These are phyloP conservation scores for Russula dissimulans DNA, from an alignment of 768 basidiomycete species.

Conservation along the genomic window DNA sequence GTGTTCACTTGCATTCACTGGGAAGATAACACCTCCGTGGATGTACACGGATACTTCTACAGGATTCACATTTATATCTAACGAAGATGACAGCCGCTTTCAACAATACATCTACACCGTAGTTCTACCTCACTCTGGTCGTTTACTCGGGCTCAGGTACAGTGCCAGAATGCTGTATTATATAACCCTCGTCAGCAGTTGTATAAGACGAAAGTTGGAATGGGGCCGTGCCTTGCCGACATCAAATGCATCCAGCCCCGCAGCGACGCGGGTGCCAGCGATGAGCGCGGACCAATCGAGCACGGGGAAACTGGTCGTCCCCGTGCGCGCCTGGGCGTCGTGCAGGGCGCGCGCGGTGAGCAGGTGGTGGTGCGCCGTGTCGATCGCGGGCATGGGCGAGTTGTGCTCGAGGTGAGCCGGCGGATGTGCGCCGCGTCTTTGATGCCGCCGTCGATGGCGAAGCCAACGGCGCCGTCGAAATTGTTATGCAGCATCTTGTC, in stretches of 20 bases:
- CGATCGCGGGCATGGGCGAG: constrained; percentile 62
- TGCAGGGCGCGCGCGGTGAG: constrained; percentile 72
- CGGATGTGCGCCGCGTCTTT: constrained; percentile 79
- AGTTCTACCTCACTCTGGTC: background rate
- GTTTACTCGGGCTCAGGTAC: constrained; percentile 6
- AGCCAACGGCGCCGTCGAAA: constrained; percentile 68
- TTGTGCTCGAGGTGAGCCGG: constrained; percentile 52
- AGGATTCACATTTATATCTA: background rate
- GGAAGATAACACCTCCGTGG: background rate
- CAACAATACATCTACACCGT: background rate
- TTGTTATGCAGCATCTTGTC: constrained; percentile 63
- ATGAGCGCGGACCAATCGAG: constrained; percentile 82
- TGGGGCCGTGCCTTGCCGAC: constrained; percentile 25
- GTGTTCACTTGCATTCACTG: background rate
- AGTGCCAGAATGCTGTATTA: background rate
- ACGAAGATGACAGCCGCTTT: background rate
- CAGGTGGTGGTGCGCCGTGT: constrained; percentile 68
- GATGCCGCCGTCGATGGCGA: constrained; percentile 78
- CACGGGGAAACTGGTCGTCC: constrained; percentile 42
- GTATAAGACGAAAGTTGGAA: background rate
- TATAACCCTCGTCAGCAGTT: background rate
- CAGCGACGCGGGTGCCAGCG: constrained; percentile 65
- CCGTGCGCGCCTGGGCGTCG: constrained; percentile 34
- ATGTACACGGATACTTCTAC: background rate
- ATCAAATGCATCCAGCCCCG: constrained; percentile 48